Evolutionary conservation across 148 eudicot species (phyloP).

Genomic region (Heliamphora exappendiculata): DNA sequence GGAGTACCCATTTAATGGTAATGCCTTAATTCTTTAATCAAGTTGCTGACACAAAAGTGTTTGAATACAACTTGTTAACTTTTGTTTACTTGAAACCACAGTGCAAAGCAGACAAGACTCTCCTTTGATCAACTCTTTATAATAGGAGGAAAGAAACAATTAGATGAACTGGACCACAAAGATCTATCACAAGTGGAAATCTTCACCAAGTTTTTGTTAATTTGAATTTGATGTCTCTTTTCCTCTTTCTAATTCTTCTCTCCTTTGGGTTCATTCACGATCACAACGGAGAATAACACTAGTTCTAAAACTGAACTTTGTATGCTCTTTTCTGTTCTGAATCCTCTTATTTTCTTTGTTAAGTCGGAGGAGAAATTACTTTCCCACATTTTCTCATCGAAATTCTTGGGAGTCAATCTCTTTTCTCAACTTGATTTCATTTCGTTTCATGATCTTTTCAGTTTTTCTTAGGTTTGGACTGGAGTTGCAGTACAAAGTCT

Average conservation of each 20-base stretch:
- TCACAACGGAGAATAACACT: background rate
- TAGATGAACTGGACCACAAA: background rate
- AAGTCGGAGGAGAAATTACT: background rate
- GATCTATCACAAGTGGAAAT: background rate
- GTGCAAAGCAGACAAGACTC: background rate
- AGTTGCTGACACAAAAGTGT: background rate
- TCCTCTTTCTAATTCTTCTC: background rate
- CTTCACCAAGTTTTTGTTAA: background rate
- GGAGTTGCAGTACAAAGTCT: background rate
- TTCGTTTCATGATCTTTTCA: background rate
- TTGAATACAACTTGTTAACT: background rate
- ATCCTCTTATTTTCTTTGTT: background rate
- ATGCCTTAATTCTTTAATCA: background rate
- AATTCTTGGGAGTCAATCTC: conserved; percentile 19
- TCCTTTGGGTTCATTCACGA: conserved; percentile 14
- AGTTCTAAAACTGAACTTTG: background rate
- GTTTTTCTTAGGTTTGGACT: background rate
- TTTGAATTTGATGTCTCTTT: conserved; percentile 5
- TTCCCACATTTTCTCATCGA: background rate
- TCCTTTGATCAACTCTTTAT: background rate
- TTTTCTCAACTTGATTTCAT: conserved; percentile 6
- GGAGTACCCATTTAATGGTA: too few relatives aligned
- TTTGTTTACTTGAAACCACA: conserved; percentile 2
- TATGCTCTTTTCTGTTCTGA: background rate
- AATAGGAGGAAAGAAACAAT: background rate